These are phyloP conservation scores for Closterium sp. DNA, from an alignment of 139 green algal genomes.

Conservation along the genomic window DNA sequence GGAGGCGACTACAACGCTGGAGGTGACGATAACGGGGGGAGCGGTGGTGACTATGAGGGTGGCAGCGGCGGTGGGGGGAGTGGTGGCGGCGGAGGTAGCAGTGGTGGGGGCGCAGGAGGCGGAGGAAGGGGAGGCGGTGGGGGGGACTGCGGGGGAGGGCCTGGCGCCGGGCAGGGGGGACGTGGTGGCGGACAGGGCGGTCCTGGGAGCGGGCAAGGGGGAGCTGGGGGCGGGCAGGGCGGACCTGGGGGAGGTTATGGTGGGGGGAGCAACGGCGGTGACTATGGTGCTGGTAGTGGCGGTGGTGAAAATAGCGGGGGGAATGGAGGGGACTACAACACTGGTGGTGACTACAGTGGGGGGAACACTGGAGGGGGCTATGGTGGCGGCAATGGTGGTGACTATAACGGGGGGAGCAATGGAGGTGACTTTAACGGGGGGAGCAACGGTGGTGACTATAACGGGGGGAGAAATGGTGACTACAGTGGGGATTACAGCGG, in stretches of 20 bases:
- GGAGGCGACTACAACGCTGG: not conserved
- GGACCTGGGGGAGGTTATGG: not conserved
- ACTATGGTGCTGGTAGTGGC: not conserved
- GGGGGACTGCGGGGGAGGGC: not conserved
- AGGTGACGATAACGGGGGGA: no score
- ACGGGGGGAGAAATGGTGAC: no score
- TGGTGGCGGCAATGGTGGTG: no score
- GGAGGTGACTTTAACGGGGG: no score
- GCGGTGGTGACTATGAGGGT: no score
- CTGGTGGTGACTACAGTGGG: not conserved
- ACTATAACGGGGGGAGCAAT: no score
- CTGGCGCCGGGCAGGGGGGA: not conserved
- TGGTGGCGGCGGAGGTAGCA: not conserved
- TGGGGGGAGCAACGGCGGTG: not conserved
- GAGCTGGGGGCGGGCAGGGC: not conserved
- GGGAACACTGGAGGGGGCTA: no score
- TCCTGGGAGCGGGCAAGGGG: not conserved
- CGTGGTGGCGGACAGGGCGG: not conserved
- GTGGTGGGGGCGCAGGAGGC: not conserved
- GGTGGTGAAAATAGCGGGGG: not conserved
- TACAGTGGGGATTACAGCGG: no score
- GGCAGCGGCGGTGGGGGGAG: no score
- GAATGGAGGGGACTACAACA: not conserved
- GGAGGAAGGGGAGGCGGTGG: not conserved
- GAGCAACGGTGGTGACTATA: no score